Conservation (phyloP, 352 stramenopile genomes). For the Phytophthora ohioensis region DNA sequence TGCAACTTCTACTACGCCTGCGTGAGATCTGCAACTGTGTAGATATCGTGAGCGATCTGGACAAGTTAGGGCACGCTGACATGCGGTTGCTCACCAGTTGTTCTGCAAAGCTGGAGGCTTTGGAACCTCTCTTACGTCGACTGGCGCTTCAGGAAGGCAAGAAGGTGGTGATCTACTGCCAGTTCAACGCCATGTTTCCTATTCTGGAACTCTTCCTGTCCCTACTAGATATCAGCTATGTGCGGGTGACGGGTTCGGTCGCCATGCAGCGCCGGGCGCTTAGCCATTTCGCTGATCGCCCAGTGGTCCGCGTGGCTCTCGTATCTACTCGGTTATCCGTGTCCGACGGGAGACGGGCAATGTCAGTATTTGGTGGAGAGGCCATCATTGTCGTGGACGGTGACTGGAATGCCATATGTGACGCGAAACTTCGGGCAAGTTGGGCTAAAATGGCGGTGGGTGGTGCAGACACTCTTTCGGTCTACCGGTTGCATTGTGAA, state of each 20-base stretch:
- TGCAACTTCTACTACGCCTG: slow-evolving; percentile 72
- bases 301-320: slow-evolving; percentile 72
- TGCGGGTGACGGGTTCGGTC: slow-evolving; percentile 65
- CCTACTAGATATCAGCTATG: slow-evolving; percentile 68
- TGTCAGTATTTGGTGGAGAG: slow-evolving; percentile 76
- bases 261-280: slow-evolving; percentile 67
- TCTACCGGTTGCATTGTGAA: slow-evolving; percentile 86
- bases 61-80: slow-evolving; percentile 82
- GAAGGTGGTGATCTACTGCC: slow-evolving; percentile 83
- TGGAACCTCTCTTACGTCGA: slow-evolving; percentile 64
- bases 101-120: slow-evolving; percentile 69
- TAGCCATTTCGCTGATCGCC: slow-evolving; percentile 74
- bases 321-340: slow-evolving; percentile 69
- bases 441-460: slow-evolving; percentile 75
- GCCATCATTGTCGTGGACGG: slow-evolving; percentile 85
- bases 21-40: slow-evolving; percentile 86
- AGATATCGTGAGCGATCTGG: slow-evolving; percentile 75
- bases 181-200: slow-evolving; percentile 77
- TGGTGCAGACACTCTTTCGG: slow-evolving; percentile 56
- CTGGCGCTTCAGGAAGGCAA: slow-evolving; percentile 66
- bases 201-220: slow-evolving; percentile 78
- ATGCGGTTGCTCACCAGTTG: slow-evolving; percentile 59
- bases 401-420: slow-evolving; percentile 83
- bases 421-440: slow-evolving; percentile 82
- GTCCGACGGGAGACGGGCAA: slow-evolving; percentile 49